A percentile compares a stretch with the other conserved stretches of the same genome.
Evolutionary conservation across 805 yeast species (phyloP).

Genomic region (Ogataea trehalophila): DNA sequence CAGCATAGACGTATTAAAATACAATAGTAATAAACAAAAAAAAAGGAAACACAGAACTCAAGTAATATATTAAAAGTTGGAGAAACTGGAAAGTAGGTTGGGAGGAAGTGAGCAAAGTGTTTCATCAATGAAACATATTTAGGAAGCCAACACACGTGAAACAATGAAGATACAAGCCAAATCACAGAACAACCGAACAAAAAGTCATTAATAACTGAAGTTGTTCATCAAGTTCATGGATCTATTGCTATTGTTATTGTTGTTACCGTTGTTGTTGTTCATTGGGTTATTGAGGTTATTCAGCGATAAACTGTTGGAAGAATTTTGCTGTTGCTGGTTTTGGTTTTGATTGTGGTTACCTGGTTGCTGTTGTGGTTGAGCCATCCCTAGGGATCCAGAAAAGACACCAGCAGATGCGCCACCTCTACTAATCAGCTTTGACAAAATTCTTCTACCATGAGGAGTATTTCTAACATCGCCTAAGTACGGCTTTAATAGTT

Average conservation of each 20-base stretch:
- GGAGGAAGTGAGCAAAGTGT: not conserved
- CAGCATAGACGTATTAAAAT: slow-evolving; percentile 6
- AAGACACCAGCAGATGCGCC: slow-evolving; percentile 18
- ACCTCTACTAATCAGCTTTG: slow-evolving; percentile 42
- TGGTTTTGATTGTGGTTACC: not conserved
- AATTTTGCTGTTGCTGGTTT: not conserved
- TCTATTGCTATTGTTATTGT: not conserved
- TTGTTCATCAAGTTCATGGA: not conserved
- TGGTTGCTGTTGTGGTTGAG: not conserved
- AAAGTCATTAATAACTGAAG: too few species aligned
- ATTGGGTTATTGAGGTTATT: not conserved
- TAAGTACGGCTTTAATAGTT: slow-evolving; percentile 65
- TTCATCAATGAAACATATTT: too few species aligned
- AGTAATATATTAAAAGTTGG: not conserved
- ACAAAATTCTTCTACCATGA: slow-evolving; percentile 89
- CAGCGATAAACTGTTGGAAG: not conserved
- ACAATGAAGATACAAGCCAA: not conserved
- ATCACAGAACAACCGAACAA: not conserved
- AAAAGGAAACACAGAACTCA: not conserved
- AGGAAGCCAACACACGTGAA: not conserved
- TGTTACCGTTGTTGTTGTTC: not conserved
- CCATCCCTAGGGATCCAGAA: not conserved
- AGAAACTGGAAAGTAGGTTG: not conserved
- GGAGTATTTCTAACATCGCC: slow-evolving; percentile 84
- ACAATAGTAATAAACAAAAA: slow-evolving; percentile 7